Evolutionary conservation across 1,284 basidiomycete genomes (phyloP), one percentile per base, ranked within the genome.

Genomic region (Ceratorhiza oryzae-sativae): DNA sequence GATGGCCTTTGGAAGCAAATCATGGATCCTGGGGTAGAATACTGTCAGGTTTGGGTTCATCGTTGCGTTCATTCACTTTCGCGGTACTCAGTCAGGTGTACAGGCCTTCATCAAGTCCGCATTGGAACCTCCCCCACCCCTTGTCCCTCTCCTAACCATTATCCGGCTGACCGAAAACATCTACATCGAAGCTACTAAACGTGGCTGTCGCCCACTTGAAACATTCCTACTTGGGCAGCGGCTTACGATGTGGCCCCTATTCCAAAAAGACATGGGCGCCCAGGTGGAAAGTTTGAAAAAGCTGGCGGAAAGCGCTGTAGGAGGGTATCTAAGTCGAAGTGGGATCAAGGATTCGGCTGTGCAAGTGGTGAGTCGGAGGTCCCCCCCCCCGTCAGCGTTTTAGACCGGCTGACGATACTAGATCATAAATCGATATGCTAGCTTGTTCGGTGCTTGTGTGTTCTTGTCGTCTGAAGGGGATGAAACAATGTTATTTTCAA

Each of bases 401-500:
- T 63, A 23, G 23, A 12, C 25, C 20, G n/a, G 23, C 5, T 39
- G 41, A 34, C 23, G 9, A 2, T n/a, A 36, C 8, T 75, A 82
- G 78, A 80, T 79, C 86, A 90, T 84, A 79, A 84, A 77, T 83
- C 78, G 89, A 72, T 98, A 97, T 79, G 85, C 90, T 12, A 83
- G 84, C 27, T 79, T 95, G 75, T 97, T 97, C 82, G 89, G 88
- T 72, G 89, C 90, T 1, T 88, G 94, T 74, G 87, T 94, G 23
- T 86, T 87, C 27, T 81, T 97, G 75, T 94, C 93, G 5, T 87
- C 87, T 59, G 90, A 93, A 76, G 90, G 89, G 49, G 93, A 95
- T 75, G 95, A 97, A 79, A 93, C 92, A 5, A 96, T 97, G 94
- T 91, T 96, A 56, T 97, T 96, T 77, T 90, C 91, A 13, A 94